Evolutionary conservation across 257 asterid genomes (phyloP).

Genomic region (Leptodermis oblonga): DNA sequence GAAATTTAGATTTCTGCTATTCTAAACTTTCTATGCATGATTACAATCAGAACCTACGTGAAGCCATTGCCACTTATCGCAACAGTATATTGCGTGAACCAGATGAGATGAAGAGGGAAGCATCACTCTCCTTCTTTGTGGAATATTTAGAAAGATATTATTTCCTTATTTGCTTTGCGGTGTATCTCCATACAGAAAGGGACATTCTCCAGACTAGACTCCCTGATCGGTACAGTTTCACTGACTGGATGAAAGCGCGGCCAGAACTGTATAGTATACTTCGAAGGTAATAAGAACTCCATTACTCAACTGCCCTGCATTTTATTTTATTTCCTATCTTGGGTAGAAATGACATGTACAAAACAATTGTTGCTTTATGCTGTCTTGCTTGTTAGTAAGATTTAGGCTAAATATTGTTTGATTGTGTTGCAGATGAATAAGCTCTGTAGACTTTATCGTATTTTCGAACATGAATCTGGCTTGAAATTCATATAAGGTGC

Average conservation of each 20-base stretch:
- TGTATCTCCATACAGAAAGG: conserved; percentile 85
- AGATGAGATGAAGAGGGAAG: conserved; percentile 98
- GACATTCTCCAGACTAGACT: conserved; percentile 56
- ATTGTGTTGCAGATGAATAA: background rate
- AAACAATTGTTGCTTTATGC: background rate
- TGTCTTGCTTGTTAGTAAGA: background rate
- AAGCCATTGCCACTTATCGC: conserved; percentile 89
- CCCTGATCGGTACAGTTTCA: conserved; percentile 66
- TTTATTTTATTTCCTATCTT: background rate
- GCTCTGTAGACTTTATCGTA: background rate
- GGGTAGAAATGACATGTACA: background rate
- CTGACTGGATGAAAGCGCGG: conserved; percentile 96
- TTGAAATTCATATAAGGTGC: background rate
- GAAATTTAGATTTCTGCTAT: background rate
- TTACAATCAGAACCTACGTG: conserved; percentile 78
- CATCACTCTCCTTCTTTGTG: conserved; percentile 93
- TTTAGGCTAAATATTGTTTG: background rate
- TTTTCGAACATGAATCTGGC: background rate
- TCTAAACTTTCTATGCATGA: conserved; percentile 25
- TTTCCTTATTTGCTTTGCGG: conserved; percentile 95
- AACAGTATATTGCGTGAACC: conserved; percentile 84
- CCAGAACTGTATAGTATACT: conserved; percentile 93
- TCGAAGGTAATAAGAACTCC: conserved; percentile 58
- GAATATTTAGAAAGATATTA: conserved; percentile 99
- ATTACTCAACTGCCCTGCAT: background rate